Conservation (phyloP, 2,329 filamentous ascomycete species). For the Dactylonectria estremocensis region DNA sequence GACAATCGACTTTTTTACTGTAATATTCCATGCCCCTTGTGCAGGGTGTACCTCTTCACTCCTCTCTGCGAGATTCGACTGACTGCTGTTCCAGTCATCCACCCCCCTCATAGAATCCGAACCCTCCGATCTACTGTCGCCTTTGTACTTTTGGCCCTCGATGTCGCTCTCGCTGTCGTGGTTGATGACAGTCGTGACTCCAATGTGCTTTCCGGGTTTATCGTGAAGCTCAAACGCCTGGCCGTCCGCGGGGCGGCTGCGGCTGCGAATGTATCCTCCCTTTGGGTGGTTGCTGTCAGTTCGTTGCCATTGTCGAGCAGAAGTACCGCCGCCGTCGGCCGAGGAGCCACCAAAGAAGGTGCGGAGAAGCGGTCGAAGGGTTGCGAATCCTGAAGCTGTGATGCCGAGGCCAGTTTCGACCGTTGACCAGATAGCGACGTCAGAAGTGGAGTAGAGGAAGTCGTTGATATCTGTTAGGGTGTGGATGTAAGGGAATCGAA, state of each 20-base stretch:
- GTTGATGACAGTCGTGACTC: constrained; percentile 45
- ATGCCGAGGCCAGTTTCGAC: constrained; percentile 61
- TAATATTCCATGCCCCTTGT: constrained; percentile 42
- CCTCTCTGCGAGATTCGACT: constrained; percentile 37
- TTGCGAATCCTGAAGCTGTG: constrained; percentile 57
- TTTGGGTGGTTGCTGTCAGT: constrained; percentile 38
- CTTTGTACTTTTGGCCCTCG: constrained; percentile 31
- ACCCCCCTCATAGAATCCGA: constrained; percentile 14
- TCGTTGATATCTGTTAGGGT: constrained; percentile 55
- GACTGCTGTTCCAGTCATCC: constrained; percentile 44
- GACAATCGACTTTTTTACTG: constrained; percentile 45
- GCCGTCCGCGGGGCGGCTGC: constrained; percentile 28
- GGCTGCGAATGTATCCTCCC: constrained; percentile 40
- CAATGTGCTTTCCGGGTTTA: constrained; percentile 27
- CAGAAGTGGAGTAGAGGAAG: constrained; percentile 60
- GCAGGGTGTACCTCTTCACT: constrained; percentile 13
- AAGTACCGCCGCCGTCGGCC: constrained; percentile 35
- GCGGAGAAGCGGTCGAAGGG: constrained; percentile 56
- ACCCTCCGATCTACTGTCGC: constrained; percentile 21
- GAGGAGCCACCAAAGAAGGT: constrained; percentile 37
- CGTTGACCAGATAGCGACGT: constrained; percentile 63
- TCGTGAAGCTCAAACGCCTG: constrained; percentile 30
- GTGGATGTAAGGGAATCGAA: constrained; percentile 60
- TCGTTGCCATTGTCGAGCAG: constrained; percentile 37
- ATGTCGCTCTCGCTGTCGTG: constrained; percentile 26